These are phyloP conservation scores for Helminthosporium solani DNA, from an alignment of 2,329 filamentous ascomycete species.

Conservation along the genomic window DNA sequence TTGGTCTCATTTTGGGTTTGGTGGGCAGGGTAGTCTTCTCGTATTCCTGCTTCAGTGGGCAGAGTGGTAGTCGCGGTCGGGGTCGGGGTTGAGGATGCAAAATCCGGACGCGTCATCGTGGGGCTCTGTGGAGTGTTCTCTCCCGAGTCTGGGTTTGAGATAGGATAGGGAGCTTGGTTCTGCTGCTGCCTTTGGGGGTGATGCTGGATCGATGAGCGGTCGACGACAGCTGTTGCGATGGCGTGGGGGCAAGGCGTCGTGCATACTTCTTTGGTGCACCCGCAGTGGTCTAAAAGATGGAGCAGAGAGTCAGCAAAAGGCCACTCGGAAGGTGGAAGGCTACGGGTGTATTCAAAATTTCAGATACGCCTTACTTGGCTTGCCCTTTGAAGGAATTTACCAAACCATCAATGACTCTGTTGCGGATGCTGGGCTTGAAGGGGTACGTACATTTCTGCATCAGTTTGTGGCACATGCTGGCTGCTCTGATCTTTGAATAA, in stretches of 20 bases:
- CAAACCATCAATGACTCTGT: too few species aligned
- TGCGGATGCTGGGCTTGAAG: too few species aligned
- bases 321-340: neutral
- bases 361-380: neutral
- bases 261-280: conserved; percentile 25
- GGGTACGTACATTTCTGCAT: conserved; percentile 21
- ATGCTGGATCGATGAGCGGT: neutral
- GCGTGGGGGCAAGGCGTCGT: conserved; percentile 30
- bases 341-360: neutral
- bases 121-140: neutral
- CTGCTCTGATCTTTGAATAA: neutral
- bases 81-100: neutral
- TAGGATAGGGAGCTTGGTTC: conserved; percentile 11
- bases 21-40: neutral
- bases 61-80: too few species aligned
- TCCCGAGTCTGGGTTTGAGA: conserved; percentile 2
- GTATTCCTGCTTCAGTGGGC: neutral
- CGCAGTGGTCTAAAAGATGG: conserved; percentile 15
- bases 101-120: neutral
- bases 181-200: conserved; percentile 1
- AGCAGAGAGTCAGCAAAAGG: neutral
- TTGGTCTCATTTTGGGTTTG: neutral
- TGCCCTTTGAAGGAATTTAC: too few species aligned
- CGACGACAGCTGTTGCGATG: conserved; percentile 5
- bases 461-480: conserved; percentile 29